Percentiles rank a stretch among this genome's conserved stretches.
Conservation (phyloP, 1,284 basidiomycete genomes). For the Pyrrhoderma noxium region DNA sequence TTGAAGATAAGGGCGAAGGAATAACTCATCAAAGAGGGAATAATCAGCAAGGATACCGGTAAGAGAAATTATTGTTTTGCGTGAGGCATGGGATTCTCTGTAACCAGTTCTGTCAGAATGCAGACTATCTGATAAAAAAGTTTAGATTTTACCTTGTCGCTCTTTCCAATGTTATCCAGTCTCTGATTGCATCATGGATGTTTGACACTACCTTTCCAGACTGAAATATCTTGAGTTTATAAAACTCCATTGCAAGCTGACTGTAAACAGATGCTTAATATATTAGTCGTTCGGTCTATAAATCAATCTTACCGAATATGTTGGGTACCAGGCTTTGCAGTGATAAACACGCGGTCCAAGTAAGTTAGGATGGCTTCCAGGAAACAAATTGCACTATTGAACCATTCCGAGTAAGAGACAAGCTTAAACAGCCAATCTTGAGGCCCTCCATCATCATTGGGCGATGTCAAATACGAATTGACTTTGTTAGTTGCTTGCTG, state of each 20-base stretch:
- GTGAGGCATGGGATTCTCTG: constrained; percentile 28
- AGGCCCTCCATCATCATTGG: not conserved
- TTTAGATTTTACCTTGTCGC: constrained; percentile 30
- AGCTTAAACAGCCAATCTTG: constrained; percentile 14
- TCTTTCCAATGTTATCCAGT: constrained; percentile 55
- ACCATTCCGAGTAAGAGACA: constrained; percentile 11
- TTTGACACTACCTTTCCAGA: constrained; percentile 38
- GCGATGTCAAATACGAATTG: not conserved
- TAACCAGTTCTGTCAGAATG: not conserved
- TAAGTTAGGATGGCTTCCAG: constrained; percentile 29
- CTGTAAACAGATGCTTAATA: constrained; percentile 28
- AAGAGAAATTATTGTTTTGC: constrained; percentile 38
- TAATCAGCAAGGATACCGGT: constrained; percentile 42
- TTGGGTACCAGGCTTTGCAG: constrained; percentile 19
- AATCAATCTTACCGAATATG: constrained; percentile 24
- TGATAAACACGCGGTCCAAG: constrained; percentile 28
- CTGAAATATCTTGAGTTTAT: constrained; percentile 45
- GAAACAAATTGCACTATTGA: constrained; percentile 19
- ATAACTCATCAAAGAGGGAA: constrained; percentile 50
- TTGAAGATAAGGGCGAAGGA: constrained; percentile 43
- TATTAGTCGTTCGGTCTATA: not conserved
- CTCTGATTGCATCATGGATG: constrained; percentile 41
- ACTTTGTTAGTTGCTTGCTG: constrained; percentile 2
- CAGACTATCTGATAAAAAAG: not conserved
- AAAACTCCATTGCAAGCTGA: constrained; percentile 45